These are phyloP conservation scores for Actinomucor elegans DNA, from an alignment of 371 early-diverging fungal species.

Conservation along the genomic window DNA sequence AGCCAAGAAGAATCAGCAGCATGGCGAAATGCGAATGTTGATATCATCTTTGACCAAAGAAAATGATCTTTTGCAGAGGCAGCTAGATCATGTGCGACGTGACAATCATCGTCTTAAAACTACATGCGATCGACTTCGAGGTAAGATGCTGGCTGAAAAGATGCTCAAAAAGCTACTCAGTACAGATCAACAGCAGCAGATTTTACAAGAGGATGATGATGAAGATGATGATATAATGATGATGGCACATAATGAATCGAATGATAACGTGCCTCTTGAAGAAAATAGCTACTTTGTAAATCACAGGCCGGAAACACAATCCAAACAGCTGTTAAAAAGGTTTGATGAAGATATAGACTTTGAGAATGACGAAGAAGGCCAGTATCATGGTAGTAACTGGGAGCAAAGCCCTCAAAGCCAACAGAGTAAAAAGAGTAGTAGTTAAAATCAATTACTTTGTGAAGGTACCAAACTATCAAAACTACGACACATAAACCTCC, in stretches of 20 bases:
- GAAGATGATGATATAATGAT: constrained; percentile 1
- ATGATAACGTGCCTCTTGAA: neutral
- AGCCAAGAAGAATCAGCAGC: constrained; percentile 61
- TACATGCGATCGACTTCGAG: constrained; percentile 52
- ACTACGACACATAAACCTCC: too few species aligned
- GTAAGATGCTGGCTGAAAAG: constrained; percentile 57
- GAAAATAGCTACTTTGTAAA: neutral
- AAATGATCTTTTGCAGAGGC: constrained; percentile 48
- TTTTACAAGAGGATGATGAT: constrained; percentile 8
- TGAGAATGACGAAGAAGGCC: constrained; percentile 1
- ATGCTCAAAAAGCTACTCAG: constrained; percentile 47
- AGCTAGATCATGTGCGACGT: constrained; percentile 46
- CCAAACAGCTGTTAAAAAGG: neutral
- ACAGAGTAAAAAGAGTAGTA: too few species aligned
- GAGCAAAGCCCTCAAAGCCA: too few species aligned
- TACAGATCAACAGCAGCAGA: neutral
- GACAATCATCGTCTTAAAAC: constrained; percentile 52
- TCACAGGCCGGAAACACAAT: neutral
- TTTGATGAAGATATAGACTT: constrained; percentile 20
- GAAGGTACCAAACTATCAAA: too few species aligned
- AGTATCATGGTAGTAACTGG: too few species aligned
- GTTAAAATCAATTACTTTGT: too few species aligned
- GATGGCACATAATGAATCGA: neutral
- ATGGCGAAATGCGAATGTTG: constrained; percentile 56
- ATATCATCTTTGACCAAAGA: constrained; percentile 49